Percentiles rank a stretch among this genome's conserved stretches.
Evolutionary conservation across 2,329 filamentous ascomycete species (phyloP).

Genomic region (Sclerotinia nivalis): DNA sequence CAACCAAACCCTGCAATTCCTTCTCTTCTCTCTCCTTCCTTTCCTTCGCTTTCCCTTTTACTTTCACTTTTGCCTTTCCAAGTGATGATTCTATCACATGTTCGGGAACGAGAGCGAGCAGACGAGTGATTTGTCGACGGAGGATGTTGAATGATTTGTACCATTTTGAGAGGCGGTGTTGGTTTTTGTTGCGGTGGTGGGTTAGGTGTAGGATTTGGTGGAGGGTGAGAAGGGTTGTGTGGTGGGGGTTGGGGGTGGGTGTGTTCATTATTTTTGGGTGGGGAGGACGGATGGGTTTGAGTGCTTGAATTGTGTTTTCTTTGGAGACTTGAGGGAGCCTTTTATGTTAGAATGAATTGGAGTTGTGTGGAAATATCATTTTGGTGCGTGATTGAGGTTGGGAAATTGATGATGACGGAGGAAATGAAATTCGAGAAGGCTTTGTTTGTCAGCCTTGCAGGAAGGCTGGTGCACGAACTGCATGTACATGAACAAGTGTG

Average conservation of each 20-base stretch:
- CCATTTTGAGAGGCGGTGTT: slow-evolving; percentile 81
- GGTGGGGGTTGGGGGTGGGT: slow-evolving; percentile 6
- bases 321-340: not conserved
- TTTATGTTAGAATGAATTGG: not conserved
- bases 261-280: not conserved
- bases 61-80: slow-evolving; percentile 22
- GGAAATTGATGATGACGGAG: not conserved
- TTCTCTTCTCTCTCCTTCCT: slow-evolving; percentile 38
- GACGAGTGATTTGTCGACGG: slow-evolving; percentile 61
- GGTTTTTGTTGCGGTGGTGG: slow-evolving; percentile 85
- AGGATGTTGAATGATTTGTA: slow-evolving; percentile 74
- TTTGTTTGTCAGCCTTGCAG: slow-evolving; percentile 9
- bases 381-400: not conserved
- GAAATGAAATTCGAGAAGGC: not conserved
- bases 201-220: slow-evolving; percentile 67
- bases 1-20: slow-evolving; percentile 35
- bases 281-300: too few relatives aligned
- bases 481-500: slow-evolving; percentile 1
- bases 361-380: not conserved
- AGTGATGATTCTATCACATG: slow-evolving; percentile 18
- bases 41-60: slow-evolving; percentile 26
- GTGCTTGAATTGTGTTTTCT: not conserved
- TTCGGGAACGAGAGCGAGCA: slow-evolving; percentile 45
- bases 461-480: slow-evolving; percentile 12
- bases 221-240: slow-evolving; percentile 38